Percentiles rank a stretch among this genome's conserved stretches.
These are phyloP conservation scores for Jimgerdemannia flammicorona DNA, from an alignment of 192 early-diverging fungal genomes.

Conservation along the genomic window DNA sequence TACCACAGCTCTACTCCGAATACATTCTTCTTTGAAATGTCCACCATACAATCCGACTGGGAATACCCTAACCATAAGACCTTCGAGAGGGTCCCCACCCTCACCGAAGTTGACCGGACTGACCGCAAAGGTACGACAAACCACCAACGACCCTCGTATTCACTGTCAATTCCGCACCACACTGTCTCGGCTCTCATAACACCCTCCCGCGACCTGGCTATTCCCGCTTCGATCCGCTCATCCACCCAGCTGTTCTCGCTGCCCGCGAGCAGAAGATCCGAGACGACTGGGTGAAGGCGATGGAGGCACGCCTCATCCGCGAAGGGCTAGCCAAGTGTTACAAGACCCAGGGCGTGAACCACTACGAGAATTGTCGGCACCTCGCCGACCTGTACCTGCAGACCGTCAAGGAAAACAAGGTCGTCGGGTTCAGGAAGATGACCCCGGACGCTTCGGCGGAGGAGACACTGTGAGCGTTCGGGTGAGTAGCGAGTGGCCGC, in stretches of 20 bases:
- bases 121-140: conserved; percentile 33
- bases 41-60: conserved; percentile 11
- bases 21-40: too few species aligned
- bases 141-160: neutral
- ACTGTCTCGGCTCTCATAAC: neutral
- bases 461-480: too few species aligned
- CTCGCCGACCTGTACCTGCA: conserved; percentile 81
- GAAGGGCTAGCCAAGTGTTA: conserved; percentile 92
- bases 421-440: conserved; percentile 53
- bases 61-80: conserved; percentile 37
- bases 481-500: too few species aligned
- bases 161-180: neutral
- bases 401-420: conserved; percentile 47
- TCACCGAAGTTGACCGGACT: conserved; percentile 30
- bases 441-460: too few species aligned
- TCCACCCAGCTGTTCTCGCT: conserved; percentile 48
- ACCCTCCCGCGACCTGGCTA: too few species aligned
- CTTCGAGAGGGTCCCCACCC: conserved; percentile 35
- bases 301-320: conserved; percentile 81
- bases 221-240: neutral
- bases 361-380: conserved; percentile 87
- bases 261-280: conserved; percentile 77
- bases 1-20: too few species aligned
- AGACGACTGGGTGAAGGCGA: conserved; percentile 87
- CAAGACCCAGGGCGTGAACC: conserved; percentile 89